Base-by-base conservation (phyloP, 352 stramenopile species). In the Phytophthora boehmeriae region DNA sequence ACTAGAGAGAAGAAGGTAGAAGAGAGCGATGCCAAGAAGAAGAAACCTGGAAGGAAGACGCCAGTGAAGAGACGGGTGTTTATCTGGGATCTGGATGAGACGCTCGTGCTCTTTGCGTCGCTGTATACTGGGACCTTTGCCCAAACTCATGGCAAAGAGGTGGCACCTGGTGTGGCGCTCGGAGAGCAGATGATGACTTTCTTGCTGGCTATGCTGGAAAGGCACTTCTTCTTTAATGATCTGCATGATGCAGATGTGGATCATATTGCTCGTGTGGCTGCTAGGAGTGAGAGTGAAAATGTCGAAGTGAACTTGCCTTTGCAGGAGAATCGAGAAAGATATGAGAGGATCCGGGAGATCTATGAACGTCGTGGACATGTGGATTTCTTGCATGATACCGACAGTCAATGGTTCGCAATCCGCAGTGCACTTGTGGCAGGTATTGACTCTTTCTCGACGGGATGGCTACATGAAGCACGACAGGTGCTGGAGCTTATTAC, bases 121-220 rank as follows among this genome's bases (percentile, higher is more conserved):
- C 66, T 94, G 44, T 94, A 88, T 61, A 91, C 78, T 16, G 83
- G 86, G 13, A 63, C 76, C 8, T 94, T 92, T 39, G 86, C 86
- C 19, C 75, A 83, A 25, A 68, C 60, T 8, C 78, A 88, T 44
- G 75, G 76, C 22, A 88, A 88, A 45, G 83, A 89, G 36, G 59
- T 86, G 41, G 71, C 76, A 1, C 70, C 65, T 11, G 83, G 86
- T 47, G 73, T 93, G 16, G 75, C 66, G 25, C 71, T 94, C 4
- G 86, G 86, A 20, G 78, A 94, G 59, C 81, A 90, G 63, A 94
- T 94, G 86, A 94, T 94, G 86, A 85, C 76, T 20, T 94, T 93
- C 64, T 57, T 94, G 50, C 51, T 94, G 25, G 74, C 80, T 4
- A 80, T 92, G 66, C 71, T 94, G n/a, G 83, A 93, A 59, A 77